A percentile compares a stretch with the other conserved stretches of the same genome.
phyloP scores from a whole-genome alignment of 768 basidiomycete species.

The Xerocomus spinulosus region DNA sequence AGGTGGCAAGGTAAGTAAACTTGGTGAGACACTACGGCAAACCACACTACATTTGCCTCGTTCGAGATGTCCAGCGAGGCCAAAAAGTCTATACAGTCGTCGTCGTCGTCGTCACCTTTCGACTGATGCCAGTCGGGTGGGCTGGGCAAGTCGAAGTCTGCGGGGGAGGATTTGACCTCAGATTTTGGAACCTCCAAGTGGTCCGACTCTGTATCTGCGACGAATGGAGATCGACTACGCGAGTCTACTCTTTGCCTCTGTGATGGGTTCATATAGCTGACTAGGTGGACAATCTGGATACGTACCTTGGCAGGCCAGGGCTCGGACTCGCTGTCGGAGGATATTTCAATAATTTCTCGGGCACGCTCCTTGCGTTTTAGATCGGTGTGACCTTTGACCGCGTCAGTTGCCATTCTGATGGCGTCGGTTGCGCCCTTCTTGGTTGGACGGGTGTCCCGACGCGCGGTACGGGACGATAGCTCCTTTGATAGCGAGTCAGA shows the following conservation, averaged over 20 bases:
- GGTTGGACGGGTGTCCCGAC: constrained; percentile 5
- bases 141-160: constrained; percentile 4
- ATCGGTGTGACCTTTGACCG: constrained; percentile 3
- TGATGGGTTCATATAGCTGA: neutral
- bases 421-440: constrained; percentile 22
- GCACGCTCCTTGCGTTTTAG: constrained; percentile 22
- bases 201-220: neutral
- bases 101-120: constrained; percentile 21
- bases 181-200: neutral
- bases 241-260: constrained; percentile 22
- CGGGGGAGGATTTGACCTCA: constrained; percentile 1
- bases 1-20: constrained; percentile 3
- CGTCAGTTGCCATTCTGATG: constrained; percentile 13
- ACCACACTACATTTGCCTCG: constrained; percentile 23
- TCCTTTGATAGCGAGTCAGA: constrained; percentile 24
- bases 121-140: neutral
- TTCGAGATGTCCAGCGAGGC: constrained; percentile 30
- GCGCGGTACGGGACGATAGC: constrained; percentile 12
- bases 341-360: constrained; percentile 21
- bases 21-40: neutral
- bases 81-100: constrained; percentile 19
- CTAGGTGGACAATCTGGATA: neutral
- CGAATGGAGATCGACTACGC: neutral
- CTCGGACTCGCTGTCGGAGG: constrained; percentile 31
- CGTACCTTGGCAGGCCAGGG: constrained; percentile 19